phyloP scores from a whole-genome alignment of 768 basidiomycete genomes.

The Lactarius quietus region DNA sequence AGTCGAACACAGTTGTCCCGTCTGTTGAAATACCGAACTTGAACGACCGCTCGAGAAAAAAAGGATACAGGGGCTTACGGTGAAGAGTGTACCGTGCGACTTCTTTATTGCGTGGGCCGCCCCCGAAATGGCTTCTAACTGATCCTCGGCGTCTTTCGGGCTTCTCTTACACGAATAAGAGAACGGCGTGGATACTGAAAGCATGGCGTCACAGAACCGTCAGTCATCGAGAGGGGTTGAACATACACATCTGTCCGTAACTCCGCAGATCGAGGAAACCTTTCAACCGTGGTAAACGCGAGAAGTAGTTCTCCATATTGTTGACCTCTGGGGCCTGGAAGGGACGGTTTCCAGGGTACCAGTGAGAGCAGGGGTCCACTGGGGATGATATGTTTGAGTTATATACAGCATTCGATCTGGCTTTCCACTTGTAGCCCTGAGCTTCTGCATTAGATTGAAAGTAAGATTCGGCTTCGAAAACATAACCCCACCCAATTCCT shows the following conservation, averaged over 20 bases:
- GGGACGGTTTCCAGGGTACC: conserved; percentile 69
- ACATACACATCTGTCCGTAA: conserved; percentile 75
- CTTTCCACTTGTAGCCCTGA: conserved; percentile 72
- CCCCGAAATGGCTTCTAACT: conserved; percentile 67
- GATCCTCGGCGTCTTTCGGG: conserved; percentile 71
- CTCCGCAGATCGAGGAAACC: conserved; percentile 75
- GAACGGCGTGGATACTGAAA: conserved; percentile 70
- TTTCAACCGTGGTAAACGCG: conserved; percentile 47
- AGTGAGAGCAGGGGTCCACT: conserved; percentile 63
- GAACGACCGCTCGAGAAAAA: not conserved
- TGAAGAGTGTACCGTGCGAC: conserved; percentile 54
- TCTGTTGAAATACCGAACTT: conserved; percentile 31
- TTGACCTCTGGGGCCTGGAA: conserved; percentile 78
- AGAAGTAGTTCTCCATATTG: conserved; percentile 67
- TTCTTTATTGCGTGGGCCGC: conserved; percentile 54
- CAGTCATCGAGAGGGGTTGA: not conserved
- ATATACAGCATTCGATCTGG: conserved; percentile 26
- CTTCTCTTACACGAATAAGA: conserved; percentile 62
- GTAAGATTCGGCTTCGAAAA: not conserved
- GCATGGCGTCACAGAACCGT: not conserved
- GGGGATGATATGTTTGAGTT: conserved; percentile 25
- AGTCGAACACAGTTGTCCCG: conserved; percentile 44
- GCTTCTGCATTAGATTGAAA: not conserved
- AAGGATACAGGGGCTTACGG: conserved; percentile 34
- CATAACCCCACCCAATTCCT: conserved; percentile 9